phyloP scores from a whole-genome alignment of 768 basidiomycete genomes.

The Pleurotus pulmonarius region DNA sequence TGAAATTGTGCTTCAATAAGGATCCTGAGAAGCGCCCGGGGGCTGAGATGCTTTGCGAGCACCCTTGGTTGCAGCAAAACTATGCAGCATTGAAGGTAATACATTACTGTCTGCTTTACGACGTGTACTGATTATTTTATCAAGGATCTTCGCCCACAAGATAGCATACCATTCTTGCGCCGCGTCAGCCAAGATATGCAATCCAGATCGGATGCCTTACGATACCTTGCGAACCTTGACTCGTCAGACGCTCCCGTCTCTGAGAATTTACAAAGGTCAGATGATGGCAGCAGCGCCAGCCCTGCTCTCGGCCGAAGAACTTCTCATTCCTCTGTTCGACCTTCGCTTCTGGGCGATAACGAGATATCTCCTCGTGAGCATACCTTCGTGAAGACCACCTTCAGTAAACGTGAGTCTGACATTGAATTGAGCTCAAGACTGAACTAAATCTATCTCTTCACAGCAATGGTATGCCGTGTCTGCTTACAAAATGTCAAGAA shows the following conservation, averaged over 20 bases:
- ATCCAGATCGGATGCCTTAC: conserved; percentile 56
- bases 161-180: conserved; percentile 92
- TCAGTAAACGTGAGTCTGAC: conserved; percentile 75
- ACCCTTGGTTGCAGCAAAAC: conserved; percentile 83
- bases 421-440: not conserved
- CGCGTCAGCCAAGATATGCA: conserved; percentile 86
- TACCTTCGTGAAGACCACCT: conserved; percentile 87
- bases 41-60: conserved; percentile 83
- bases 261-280: conserved; percentile 26
- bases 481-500: conserved; percentile 81
- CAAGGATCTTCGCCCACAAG: conserved; percentile 83
- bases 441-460: conserved; percentile 8
- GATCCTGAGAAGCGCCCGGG: conserved; percentile 79
- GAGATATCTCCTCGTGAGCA: conserved; percentile 70
- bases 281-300: conserved; percentile 33
- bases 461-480: conserved; percentile 86
- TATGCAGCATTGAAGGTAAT: conserved; percentile 78
- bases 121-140: not conserved
- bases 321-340: conserved; percentile 35
- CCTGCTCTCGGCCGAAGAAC: conserved; percentile 34
- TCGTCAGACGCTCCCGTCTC: conserved; percentile 38
- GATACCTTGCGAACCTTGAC: conserved; percentile 47
- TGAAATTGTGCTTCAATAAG: conserved; percentile 88
- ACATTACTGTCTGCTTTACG: not conserved
- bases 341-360: conserved; percentile 29